A percentile compares a stretch with the other conserved stretches of the same genome.
Conservation (phyloP, 202 grass and related monocot species). For the Zizania palustris region DNA sequence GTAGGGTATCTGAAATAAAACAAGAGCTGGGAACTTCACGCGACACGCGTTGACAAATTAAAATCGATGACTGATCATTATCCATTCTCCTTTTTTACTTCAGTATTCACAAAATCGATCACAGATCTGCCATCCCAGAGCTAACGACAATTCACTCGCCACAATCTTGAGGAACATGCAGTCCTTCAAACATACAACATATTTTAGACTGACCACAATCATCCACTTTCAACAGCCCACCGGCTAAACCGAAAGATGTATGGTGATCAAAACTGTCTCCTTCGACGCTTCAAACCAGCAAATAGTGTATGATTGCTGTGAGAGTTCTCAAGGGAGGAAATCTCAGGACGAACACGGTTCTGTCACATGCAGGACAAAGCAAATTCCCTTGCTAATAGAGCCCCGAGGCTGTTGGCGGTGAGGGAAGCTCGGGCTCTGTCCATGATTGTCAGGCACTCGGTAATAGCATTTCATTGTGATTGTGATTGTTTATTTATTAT, state of each 20-base stretch:
- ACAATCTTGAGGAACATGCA: slow-evolving; percentile 25
- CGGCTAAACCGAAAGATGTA: not conserved
- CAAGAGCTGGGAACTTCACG: too few species aligned
- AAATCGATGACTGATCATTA: too few species aligned
- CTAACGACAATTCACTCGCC: slow-evolving; percentile 9
- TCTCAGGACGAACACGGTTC: slow-evolving; percentile 61
- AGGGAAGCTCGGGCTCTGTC: slow-evolving; percentile 74
- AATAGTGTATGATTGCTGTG: slow-evolving; percentile 22
- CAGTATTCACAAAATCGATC: slow-evolving; percentile 38
- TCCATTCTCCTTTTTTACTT: slow-evolving; percentile 42
- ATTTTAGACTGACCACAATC: slow-evolving; percentile 22
- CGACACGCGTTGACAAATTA: too few species aligned
- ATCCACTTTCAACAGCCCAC: slow-evolving; percentile 27
- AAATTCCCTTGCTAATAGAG: slow-evolving; percentile 76
- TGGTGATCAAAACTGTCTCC: slow-evolving; percentile 48
- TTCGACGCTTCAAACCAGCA: slow-evolving; percentile 39
- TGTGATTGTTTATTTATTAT: too few species aligned
- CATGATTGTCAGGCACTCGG: slow-evolving; percentile 67
- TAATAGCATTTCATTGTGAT: too few species aligned
- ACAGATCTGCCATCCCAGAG: slow-evolving; percentile 12
- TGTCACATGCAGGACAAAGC: slow-evolving; percentile 47
- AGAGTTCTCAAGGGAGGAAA: slow-evolving; percentile 38
- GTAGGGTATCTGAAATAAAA: too few species aligned
- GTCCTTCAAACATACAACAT: slow-evolving; percentile 32
- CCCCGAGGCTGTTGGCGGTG: slow-evolving; percentile 81